These are phyloP conservation scores for Mrakiaceae sp. DNA, from an alignment of 1,284 basidiomycete genomes.

Conservation along the genomic window DNA sequence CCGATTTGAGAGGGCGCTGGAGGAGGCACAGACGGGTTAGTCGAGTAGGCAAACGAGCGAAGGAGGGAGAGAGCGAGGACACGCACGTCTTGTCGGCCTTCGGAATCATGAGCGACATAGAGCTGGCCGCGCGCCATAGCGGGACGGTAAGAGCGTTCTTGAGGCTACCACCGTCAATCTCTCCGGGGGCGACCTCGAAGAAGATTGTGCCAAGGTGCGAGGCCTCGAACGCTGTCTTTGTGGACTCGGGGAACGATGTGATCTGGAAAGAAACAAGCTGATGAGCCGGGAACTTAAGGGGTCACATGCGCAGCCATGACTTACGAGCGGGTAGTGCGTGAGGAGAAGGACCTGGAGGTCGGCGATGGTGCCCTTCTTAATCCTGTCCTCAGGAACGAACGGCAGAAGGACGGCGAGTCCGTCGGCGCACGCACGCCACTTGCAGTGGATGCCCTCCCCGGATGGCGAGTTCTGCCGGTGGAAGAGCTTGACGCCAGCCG, in stretches of 20 bases:
- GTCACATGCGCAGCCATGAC: neutral
- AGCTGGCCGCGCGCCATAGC: conserved; percentile 81
- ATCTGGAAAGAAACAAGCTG: conserved; percentile 27
- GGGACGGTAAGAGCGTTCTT: conserved; percentile 66
- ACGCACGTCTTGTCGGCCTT: conserved; percentile 81
- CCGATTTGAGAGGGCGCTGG: conserved; percentile 12
- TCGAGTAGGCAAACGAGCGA: neutral
- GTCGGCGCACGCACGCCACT: conserved; percentile 64
- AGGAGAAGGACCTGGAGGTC: conserved; percentile 57
- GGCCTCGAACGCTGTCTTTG: conserved; percentile 42
- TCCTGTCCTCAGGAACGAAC: conserved; percentile 52
- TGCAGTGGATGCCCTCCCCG: conserved; percentile 39
- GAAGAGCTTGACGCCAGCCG: conserved; percentile 74
- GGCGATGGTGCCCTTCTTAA: conserved; percentile 50
- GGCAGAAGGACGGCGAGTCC: conserved; percentile 72
- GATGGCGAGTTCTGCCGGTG: conserved; percentile 43
- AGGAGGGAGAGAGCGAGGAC: neutral
- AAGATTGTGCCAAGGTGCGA: conserved; percentile 53
- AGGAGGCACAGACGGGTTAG: neutral
- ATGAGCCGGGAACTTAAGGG: neutral
- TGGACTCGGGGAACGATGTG: conserved; percentile 49
- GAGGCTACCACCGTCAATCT: conserved; percentile 49
- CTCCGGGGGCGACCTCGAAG: conserved; percentile 50
- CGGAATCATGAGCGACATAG: conserved; percentile 79
- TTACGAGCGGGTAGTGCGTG: conserved; percentile 60